Percentiles rank a stretch among this genome's conserved stretches.
phyloP scores from a whole-genome alignment of 768 basidiomycete species.

The Xanthoconium purpureum region DNA sequence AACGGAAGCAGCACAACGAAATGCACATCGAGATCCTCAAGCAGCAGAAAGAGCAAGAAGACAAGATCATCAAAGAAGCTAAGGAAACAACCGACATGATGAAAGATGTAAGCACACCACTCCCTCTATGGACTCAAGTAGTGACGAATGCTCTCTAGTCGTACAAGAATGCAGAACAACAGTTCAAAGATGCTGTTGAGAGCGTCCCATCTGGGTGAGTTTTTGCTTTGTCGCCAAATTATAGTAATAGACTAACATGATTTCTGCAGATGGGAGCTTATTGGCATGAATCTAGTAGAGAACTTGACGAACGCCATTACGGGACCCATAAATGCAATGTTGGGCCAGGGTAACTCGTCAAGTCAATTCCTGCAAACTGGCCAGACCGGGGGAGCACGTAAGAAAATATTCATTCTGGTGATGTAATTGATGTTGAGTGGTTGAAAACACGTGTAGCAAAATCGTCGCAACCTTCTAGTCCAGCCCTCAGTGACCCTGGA shows the following conservation, averaged over 20 bases:
- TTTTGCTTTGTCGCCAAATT: background rate
- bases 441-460: no score
- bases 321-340: constrained; percentile 10
- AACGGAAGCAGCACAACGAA: constrained; percentile 6
- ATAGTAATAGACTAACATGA: background rate
- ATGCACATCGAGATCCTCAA: constrained; percentile 10
- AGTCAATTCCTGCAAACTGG: background rate
- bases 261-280: constrained; percentile 8
- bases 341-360: constrained; percentile 2
- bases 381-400: background rate
- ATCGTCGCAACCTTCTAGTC: background rate
- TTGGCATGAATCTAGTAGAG: constrained; percentile 17
- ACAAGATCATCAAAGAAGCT: constrained; percentile 11
- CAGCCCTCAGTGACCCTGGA: background rate
- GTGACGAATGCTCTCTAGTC: no score
- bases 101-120: constrained; percentile 5
- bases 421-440: no score
- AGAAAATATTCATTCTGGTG: no score
- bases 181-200: constrained; percentile 16
- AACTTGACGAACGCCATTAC: constrained; percentile 10
- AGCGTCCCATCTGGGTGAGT: constrained; percentile 13
- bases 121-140: no score
- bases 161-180: constrained; percentile 7
- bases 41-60: constrained; percentile 13
- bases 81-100: constrained; percentile 15